Conservation (phyloP, 2,329 filamentous ascomycete species). For the Colletotrichum sp. region DNA sequence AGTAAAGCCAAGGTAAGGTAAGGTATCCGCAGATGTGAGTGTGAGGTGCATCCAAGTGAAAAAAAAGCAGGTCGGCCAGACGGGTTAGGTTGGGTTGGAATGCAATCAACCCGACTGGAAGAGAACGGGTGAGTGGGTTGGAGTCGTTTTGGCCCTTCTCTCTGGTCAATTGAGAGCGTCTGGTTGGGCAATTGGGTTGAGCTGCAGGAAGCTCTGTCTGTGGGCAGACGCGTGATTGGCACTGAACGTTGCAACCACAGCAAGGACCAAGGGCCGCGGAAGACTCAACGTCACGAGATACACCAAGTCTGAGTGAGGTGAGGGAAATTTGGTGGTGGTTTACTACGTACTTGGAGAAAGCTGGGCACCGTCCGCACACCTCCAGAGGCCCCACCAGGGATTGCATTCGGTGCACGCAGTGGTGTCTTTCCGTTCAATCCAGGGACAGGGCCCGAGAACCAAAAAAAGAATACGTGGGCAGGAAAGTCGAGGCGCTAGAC, state of each 20-base stretch:
- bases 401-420: not conserved
- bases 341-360: not conserved
- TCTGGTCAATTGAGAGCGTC: not conserved
- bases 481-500: not conserved
- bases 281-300: not conserved
- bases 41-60: not conserved
- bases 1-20: not conserved
- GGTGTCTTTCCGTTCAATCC: not conserved
- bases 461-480: not conserved
- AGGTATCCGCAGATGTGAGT: not conserved
- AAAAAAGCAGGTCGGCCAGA: not conserved
- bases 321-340: not conserved
- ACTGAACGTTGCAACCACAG: constrained; percentile 1
- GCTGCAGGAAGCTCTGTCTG: not conserved
- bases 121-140: not conserved
- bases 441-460: not conserved
- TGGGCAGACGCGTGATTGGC: constrained; percentile 12
- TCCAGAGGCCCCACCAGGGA: not conserved
- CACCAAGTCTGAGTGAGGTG: not conserved
- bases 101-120: constrained; percentile 20
- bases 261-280: not conserved
- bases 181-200: constrained; percentile 13
- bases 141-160: not conserved
- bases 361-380: not conserved
- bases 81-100: not conserved